phyloP scores from a whole-genome alignment of 176 grass and related monocot species.

The Hyparrhenia diplandra region DNA sequence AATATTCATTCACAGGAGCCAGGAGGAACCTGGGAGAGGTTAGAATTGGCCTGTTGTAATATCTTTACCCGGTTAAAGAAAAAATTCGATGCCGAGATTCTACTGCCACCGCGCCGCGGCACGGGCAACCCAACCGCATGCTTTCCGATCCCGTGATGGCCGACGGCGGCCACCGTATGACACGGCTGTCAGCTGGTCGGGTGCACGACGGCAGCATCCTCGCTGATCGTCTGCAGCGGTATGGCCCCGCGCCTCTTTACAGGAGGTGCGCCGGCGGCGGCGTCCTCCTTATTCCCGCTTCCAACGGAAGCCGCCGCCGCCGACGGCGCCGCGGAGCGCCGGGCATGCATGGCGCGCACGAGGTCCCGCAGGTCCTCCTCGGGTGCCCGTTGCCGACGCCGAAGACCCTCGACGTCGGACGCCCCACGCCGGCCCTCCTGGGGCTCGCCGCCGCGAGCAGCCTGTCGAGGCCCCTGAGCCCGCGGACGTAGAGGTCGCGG shows the following conservation, averaged over 20 bases:
- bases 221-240: not conserved
- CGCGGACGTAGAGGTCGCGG: conserved; percentile 24
- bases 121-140: no score
- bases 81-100: no score
- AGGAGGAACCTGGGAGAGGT: no score
- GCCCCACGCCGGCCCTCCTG: not conserved
- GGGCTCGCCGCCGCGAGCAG: conserved; percentile 21
- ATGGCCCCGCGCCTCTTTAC: not conserved
- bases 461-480: not conserved
- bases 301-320: not conserved
- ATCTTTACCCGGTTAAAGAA: not conserved
- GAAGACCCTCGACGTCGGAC: conserved; percentile 22
- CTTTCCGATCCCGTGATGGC: no score
- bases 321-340: not conserved
- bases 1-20: not conserved
- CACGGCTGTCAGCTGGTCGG: not conserved
- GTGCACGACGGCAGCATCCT: not conserved
- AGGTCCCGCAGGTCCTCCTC: conserved; percentile 16
- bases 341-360: conserved; percentile 7
- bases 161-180: no score
- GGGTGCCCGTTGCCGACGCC: not conserved
- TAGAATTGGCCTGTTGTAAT: no score
- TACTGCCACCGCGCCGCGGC: no score
- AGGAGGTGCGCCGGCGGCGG: no score
- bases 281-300: not conserved